Base-by-base conservation (phyloP, 768 basidiomycete species). In the Leccinum imitatum region DNA sequence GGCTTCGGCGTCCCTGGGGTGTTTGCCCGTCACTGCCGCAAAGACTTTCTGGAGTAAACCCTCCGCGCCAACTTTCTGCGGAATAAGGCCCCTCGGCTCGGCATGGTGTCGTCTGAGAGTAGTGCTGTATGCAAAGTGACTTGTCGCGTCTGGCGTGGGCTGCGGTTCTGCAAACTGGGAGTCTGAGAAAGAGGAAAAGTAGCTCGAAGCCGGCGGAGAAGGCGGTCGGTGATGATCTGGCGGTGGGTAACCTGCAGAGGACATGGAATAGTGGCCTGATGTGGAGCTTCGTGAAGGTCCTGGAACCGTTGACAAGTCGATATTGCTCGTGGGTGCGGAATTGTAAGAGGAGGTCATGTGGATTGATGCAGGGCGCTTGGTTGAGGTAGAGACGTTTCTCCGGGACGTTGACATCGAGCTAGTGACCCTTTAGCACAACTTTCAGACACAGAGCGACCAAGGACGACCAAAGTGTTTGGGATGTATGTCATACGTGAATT, bases 61-160 rank as follows among this genome's bases (percentile, higher is more conserved):
- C 57, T 84, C 80, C 8, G 79, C 76, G n/a, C 81, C 77, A 15
- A 79, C 78, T 9, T 76, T 77, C 9, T 81, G 82, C 6, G 78
- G 72, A 9, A 79, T 62, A 72, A 27, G 77, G 10, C 75, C 69
- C 51, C 54, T 60, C 11, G 67, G 41, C 19, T 87, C 85, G 0
- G 76, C 74, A 21, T 82, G 79, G 60, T 93, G 91, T 57, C 91
- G 72, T 30, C 91, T 77, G 19, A 93, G 78, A 0, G 88, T 90
- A 0, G 91, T 93, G 65, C 89, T 91, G 72, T 91, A 93, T 1
- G 90, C 87, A 67, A 93, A 93, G 68, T 93, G 91, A 4, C 83
- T 71, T 31, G 82, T 80, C 1, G 91, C 89, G 54, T 85, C 86
- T 0, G 87, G 79, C 0, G 84, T 79, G 0, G 87, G 84, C 35